Evolutionary conservation across 1,284 basidiomycete genomes (phyloP).

Genomic region (Macrocybe sp.): DNA sequence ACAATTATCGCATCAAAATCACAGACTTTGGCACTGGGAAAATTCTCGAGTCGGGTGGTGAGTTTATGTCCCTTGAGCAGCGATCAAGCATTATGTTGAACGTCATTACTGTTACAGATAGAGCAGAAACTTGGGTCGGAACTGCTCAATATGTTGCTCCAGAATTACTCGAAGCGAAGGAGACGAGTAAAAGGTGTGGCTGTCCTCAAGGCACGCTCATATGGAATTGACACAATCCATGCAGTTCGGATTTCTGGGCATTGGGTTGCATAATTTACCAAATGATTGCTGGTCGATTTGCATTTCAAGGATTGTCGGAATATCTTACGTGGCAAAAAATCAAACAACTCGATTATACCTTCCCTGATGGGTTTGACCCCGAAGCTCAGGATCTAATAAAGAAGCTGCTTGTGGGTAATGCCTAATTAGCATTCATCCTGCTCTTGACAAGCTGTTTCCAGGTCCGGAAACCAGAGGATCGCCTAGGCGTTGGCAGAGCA

Average conservation of each 20-base stretch:
- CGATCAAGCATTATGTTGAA: slow-evolving; percentile 15
- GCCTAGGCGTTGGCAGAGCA: slow-evolving; percentile 60
- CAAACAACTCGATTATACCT: slow-evolving; percentile 67
- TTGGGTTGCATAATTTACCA: slow-evolving; percentile 96
- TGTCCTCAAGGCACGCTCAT: slow-evolving; percentile 1
- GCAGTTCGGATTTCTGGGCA: slow-evolving; percentile 95
- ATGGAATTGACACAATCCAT: slow-evolving; percentile 18
- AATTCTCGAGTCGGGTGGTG: slow-evolving; percentile 60
- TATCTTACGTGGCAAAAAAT: slow-evolving; percentile 83
- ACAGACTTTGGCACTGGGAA: slow-evolving; percentile 98
- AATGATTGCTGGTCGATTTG: slow-evolving; percentile 91
- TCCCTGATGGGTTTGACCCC: slow-evolving; percentile 70
- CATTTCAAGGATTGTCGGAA: slow-evolving; percentile 85
- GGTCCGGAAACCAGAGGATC: slow-evolving; percentile 66
- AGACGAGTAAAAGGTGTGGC: slow-evolving; percentile 63
- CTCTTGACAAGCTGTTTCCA: slow-evolving; percentile 19
- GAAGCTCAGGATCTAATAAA: slow-evolving; percentile 65
- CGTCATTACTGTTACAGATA: slow-evolving; percentile 31
- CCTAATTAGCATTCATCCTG: slow-evolving; percentile 5
- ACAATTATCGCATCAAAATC: slow-evolving; percentile 84
- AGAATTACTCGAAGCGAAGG: slow-evolving; percentile 79
- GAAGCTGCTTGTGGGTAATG: slow-evolving; percentile 51
- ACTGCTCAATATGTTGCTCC: slow-evolving; percentile 96
- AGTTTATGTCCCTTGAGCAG: slow-evolving; percentile 18
- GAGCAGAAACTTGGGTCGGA: slow-evolving; percentile 87